Evolutionary conservation across 768 basidiomycete genomes (phyloP).

Genomic region (Mycena capillaripes): DNA sequence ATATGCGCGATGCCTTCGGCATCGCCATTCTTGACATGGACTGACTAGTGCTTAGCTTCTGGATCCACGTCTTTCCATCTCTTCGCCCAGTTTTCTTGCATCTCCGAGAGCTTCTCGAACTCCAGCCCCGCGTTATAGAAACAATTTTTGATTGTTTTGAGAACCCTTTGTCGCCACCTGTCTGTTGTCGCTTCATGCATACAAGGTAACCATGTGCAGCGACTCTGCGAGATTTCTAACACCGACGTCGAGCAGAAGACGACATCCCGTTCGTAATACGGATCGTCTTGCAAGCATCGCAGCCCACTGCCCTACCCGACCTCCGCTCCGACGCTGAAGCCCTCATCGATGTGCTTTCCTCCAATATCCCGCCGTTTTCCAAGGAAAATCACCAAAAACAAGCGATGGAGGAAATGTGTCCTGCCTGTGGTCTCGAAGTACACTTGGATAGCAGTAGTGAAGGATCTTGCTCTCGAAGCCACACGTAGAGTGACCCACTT

Average conservation of each 20-base stretch:
- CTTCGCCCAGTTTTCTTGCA: conserved; percentile 52
- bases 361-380: conserved; percentile 30
- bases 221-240: background rate
- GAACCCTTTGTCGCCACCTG: conserved; percentile 56
- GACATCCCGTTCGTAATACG: conserved; percentile 62
- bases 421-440: conserved; percentile 77
- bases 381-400: background rate
- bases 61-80: conserved; percentile 49
- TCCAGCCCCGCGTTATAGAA: conserved; percentile 53
- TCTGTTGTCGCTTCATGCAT: conserved; percentile 50
- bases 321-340: conserved; percentile 36
- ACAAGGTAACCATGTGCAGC: conserved; percentile 43
- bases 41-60: conserved; percentile 28
- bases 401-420: conserved; percentile 70
- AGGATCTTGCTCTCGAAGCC: conserved; percentile 80
- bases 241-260: conserved; percentile 44
- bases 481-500: conserved; percentile 76
- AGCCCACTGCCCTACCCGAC: conserved; percentile 41
- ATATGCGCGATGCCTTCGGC: conserved; percentile 26
- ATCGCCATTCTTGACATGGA: background rate
- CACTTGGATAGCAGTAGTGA: conserved; percentile 69
- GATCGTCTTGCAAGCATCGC: conserved; percentile 56
- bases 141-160: conserved; percentile 51
- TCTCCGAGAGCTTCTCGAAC: conserved; percentile 44
- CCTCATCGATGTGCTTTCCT: conserved; percentile 43